phyloP scores from a whole-genome alignment of 208 protist genomes.

The Trypanosoma avium region DNA sequence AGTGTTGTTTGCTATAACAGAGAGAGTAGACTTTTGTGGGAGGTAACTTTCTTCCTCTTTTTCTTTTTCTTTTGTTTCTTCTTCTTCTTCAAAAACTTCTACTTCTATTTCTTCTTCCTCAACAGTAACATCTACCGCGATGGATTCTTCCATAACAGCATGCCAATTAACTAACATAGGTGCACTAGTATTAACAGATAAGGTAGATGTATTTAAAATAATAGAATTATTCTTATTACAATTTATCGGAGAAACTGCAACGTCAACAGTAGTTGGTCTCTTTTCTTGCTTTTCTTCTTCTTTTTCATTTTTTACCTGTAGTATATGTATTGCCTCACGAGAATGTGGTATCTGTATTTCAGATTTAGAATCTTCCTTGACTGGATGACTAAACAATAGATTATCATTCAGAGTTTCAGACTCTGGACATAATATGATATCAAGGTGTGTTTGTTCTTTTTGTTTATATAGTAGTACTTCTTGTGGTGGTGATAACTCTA shows the following conservation, averaged over 20 bases:
- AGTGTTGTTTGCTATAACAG: background rate
- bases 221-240: background rate
- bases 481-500: background rate
- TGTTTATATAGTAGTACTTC: too few species aligned
- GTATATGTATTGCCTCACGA: too few species aligned
- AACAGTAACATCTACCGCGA: conserved; percentile 8
- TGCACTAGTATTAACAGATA: conserved; percentile 3
- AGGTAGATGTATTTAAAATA: background rate
- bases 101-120: conserved; percentile 1
- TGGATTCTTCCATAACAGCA: conserved; percentile 11
- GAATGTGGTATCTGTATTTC: too few species aligned
- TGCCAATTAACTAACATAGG: conserved; percentile 14
- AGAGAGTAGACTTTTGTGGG: background rate
- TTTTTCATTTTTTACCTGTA: too few species aligned
- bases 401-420: too few species aligned
- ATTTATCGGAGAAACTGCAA: background rate
- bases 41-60: background rate
- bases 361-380: too few species aligned
- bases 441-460: too few species aligned
- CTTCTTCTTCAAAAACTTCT: background rate
- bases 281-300: too few species aligned
- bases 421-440: background rate
- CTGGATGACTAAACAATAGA: too few species aligned
- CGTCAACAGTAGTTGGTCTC: background rate
- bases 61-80: background rate